Conservation (phyloP, 257 asterid genomes). For the Scutellaria barbata region DNA sequence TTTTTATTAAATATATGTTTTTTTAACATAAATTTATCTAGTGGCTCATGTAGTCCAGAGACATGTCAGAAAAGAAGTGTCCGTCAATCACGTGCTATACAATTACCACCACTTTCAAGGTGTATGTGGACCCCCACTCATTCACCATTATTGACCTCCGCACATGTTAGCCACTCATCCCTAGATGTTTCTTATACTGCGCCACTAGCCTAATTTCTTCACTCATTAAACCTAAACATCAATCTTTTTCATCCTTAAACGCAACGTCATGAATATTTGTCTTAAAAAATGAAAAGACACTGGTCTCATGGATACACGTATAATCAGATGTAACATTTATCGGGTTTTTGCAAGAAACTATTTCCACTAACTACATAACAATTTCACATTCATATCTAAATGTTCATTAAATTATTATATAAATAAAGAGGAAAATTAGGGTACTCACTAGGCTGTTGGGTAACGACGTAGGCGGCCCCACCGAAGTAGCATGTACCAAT, state of each 20-base stretch:
- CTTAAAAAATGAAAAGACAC: too few species aligned
- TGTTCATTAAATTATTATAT: background rate
- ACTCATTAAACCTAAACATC: background rate
- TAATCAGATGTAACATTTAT: too few species aligned
- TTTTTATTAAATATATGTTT: too few species aligned
- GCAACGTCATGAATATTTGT: too few species aligned
- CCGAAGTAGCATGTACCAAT: slow-evolving; percentile 83
- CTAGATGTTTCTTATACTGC: slow-evolving; percentile 21
- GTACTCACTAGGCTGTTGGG: slow-evolving; percentile 79
- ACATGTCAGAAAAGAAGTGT: slow-evolving; percentile 31
- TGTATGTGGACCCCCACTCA: slow-evolving; percentile 14
- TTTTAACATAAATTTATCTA: too few species aligned
- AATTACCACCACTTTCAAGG: slow-evolving; percentile 27
- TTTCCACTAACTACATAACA: too few species aligned
- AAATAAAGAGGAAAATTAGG: background rate
- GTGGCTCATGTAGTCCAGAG: background rate
- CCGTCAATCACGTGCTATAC: slow-evolving; percentile 59
- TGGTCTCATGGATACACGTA: too few species aligned
- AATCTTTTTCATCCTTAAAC: too few species aligned
- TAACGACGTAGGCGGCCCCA: slow-evolving; percentile 74
- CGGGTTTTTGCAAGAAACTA: too few species aligned
- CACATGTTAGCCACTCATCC: slow-evolving; percentile 45
- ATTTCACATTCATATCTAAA: background rate
- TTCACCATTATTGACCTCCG: slow-evolving; percentile 16
- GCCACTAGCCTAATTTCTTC: slow-evolving; percentile 20